A percentile compares a stretch with the other conserved stretches of the same genome.
Conservation (phyloP, 495 filamentous ascomycete genomes). For the Hypoxylon subgilvum region DNA sequence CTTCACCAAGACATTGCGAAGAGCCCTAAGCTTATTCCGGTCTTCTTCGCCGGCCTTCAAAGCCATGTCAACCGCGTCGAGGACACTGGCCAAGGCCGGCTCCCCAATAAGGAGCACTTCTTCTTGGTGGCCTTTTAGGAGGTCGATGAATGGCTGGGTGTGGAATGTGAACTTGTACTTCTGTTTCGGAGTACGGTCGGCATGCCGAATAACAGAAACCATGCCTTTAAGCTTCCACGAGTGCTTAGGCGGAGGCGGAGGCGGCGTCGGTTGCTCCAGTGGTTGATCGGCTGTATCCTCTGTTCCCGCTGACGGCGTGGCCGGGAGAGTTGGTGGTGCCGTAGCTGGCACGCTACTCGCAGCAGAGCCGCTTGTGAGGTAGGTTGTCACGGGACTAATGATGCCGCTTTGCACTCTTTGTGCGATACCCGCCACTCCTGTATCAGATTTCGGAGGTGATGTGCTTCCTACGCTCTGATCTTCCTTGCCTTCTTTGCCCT, state of each 20-base stretch:
- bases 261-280: conserved; percentile 48
- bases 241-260: conserved; percentile 88
- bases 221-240: conserved; percentile 99
- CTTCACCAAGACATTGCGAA: conserved; percentile 84
- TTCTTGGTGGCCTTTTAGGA: conserved; percentile 92
- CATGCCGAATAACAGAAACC: conserved; percentile 93
- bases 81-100: conserved; percentile 85
- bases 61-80: conserved; percentile 80
- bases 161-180: conserved; percentile 99
- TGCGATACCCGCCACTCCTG: conserved; percentile 32
- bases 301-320: conserved; percentile 44
- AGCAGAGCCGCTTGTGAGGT: conserved; percentile 42
- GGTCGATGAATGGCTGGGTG: conserved; percentile 90
- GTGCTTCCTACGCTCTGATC: conserved; percentile 36
- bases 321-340: conserved; percentile 50
- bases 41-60: conserved; percentile 82
- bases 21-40: conserved; percentile 77
- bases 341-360: conserved; percentile 49
- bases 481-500: conserved; percentile 41
- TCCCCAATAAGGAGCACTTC: conserved; percentile 94
- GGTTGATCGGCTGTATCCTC: conserved; percentile 42
- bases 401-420: conserved; percentile 46
- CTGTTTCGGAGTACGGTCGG: conserved; percentile 96
- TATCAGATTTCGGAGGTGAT: conserved; percentile 45
- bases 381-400: conserved; percentile 40